Evolutionary conservation across 2,329 filamentous ascomycete genomes (phyloP).

Genomic region (Tolypocladium pustulatum): DNA sequence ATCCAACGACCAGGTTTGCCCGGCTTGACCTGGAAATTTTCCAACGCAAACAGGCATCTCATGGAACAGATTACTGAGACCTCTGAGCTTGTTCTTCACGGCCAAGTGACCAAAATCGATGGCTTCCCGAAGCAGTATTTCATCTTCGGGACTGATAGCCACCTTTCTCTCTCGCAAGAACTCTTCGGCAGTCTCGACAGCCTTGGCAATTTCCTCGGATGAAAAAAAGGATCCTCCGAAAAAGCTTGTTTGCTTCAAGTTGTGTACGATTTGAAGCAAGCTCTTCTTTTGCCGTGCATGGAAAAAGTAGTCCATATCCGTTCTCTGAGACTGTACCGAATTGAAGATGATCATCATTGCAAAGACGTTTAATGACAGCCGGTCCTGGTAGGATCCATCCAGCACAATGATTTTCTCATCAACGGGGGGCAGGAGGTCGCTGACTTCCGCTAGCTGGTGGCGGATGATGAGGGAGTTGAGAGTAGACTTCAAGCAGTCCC

Average conservation of each 20-base stretch:
- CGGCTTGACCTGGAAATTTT: conserved; percentile 52
- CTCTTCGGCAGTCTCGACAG: conserved; percentile 53
- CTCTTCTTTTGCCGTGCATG: conserved; percentile 61
- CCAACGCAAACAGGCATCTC: conserved; percentile 68
- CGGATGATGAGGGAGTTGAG: conserved; percentile 76
- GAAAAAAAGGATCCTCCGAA: conserved; percentile 73
- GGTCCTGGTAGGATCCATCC: conserved; percentile 77
- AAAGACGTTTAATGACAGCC: conserved; percentile 73
- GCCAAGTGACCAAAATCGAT: conserved; percentile 55
- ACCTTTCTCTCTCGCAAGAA: conserved; percentile 58
- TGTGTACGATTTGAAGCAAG: conserved; percentile 60
- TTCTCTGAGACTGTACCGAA: conserved; percentile 75
- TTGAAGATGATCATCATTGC: conserved; percentile 78
- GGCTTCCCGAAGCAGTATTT: conserved; percentile 47
- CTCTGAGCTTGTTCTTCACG: conserved; percentile 50
- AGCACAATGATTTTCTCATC: conserved; percentile 62
- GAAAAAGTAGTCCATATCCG: conserved; percentile 81
- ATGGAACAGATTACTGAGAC: conserved; percentile 56
- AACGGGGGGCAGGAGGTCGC: conserved; percentile 57
- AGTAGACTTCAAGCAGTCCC: conserved; percentile 54
- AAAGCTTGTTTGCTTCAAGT: conserved; percentile 75
- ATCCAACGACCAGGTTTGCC: conserved; percentile 59
- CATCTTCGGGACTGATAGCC: conserved; percentile 50
- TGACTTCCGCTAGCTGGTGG: conserved; percentile 65
- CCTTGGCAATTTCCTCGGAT: conserved; percentile 47